phyloP scores from a whole-genome alignment of 2,329 filamentous ascomycete species.

The Verticillium alfalfae region DNA sequence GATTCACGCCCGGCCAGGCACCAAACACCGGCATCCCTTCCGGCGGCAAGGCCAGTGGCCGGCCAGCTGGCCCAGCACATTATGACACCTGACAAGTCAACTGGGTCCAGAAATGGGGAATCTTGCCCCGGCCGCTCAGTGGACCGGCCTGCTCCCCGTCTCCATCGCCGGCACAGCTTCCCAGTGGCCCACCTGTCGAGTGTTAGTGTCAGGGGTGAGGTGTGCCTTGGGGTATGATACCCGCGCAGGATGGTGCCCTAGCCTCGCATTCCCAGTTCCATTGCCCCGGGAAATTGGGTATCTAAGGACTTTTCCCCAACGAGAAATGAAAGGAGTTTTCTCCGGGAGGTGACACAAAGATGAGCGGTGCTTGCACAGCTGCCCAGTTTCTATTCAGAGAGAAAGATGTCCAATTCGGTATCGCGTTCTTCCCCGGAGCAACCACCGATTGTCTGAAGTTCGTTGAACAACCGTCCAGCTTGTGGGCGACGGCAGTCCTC shows the following conservation, averaged over 20 bases:
- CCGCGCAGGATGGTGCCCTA: neutral
- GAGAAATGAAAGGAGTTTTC: neutral
- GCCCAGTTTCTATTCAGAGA: neutral
- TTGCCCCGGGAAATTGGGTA: neutral
- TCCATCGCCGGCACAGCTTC: neutral
- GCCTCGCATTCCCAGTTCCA: neutral
- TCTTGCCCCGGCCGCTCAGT: neutral
- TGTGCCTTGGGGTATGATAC: neutral
- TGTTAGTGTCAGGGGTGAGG: neutral
- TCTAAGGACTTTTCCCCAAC: neutral
- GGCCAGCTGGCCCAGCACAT: neutral
- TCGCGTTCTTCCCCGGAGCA: neutral
- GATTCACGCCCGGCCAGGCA: neutral
- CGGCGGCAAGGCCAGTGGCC: neutral
- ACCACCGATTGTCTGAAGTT: neutral
- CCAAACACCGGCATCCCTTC: neutral
- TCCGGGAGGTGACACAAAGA: neutral
- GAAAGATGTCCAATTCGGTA: neutral
- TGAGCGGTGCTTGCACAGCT: neutral
- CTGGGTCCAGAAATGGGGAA: neutral
- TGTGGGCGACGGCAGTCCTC: neutral
- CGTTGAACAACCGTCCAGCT: neutral
- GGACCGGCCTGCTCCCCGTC: neutral
- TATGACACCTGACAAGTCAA: neutral
- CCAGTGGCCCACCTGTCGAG: neutral